Conservation (phyloP, 495 filamentous ascomycete genomes). For the Margaritispora aquatica region DNA sequence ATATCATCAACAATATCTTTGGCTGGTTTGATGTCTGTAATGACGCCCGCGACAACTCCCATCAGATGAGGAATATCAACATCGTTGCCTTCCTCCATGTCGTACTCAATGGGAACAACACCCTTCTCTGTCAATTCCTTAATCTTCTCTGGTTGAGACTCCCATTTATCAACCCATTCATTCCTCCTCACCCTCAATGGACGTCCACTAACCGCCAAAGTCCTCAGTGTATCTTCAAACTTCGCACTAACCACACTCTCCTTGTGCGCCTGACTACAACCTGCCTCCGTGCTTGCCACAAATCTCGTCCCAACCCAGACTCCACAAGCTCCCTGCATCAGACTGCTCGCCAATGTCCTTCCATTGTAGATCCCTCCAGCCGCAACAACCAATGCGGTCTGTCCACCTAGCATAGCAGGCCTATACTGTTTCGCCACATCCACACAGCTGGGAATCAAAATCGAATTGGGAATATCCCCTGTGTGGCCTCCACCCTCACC, state of each 20-base stretch:
- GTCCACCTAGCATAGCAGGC: constrained; percentile 40
- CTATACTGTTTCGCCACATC: constrained; percentile 62
- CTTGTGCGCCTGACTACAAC: constrained; percentile 73
- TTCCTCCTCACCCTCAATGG: constrained; percentile 76
- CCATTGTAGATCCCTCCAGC: constrained; percentile 73
- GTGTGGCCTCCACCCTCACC: constrained; percentile 78
- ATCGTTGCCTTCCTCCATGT: constrained; percentile 70
- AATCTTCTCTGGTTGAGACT: constrained; percentile 64
- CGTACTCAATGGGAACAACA: constrained; percentile 70
- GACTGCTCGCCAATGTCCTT: constrained; percentile 57
- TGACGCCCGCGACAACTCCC: constrained; percentile 83
- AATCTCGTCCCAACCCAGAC: constrained; percentile 87
- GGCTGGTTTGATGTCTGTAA: constrained; percentile 71
- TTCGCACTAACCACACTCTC: constrained; percentile 66
- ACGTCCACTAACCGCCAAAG: constrained; percentile 71
- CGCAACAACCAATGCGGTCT: constrained; percentile 62
- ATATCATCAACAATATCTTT: constrained; percentile 77
- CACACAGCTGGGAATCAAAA: constrained; percentile 69
- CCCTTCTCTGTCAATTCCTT: constrained; percentile 64
- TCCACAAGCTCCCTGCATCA: constrained; percentile 69
- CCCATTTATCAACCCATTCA: constrained; percentile 76
- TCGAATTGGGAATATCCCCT: constrained; percentile 64
- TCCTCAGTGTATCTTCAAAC: constrained; percentile 70
- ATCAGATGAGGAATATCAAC: constrained; percentile 82
- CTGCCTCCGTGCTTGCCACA: constrained; percentile 71